These are phyloP conservation scores for Calonectria pteridis DNA, from an alignment of 2,329 filamentous ascomycete species.

Conservation along the genomic window DNA sequence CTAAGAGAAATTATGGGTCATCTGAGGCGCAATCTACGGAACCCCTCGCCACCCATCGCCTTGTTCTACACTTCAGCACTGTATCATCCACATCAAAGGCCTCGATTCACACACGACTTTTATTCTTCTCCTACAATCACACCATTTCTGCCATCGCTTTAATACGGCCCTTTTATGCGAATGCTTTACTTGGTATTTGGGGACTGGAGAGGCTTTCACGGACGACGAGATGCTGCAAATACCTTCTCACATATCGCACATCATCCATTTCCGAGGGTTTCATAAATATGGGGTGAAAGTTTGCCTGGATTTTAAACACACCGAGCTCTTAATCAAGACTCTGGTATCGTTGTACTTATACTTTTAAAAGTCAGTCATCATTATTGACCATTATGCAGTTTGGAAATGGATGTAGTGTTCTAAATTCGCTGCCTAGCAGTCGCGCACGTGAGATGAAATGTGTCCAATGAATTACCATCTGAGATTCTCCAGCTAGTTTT, in stretches of 20 bases:
- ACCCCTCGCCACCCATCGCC: too few relatives aligned
- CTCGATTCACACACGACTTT: not conserved
- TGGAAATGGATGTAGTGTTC: not conserved
- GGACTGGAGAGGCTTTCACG: not conserved
- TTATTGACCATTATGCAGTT: not conserved
- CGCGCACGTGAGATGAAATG: not conserved
- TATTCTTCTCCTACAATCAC: not conserved
- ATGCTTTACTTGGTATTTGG: not conserved
- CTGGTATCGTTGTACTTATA: not conserved
- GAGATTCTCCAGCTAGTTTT: not conserved
- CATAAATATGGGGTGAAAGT: not conserved
- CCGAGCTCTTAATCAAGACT: not conserved
- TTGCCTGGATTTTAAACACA: not conserved
- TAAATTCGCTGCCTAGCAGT: not conserved
- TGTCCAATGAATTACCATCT: not conserved
- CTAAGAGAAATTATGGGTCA: too few relatives aligned
- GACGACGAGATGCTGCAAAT: not conserved
- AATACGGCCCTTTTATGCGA: not conserved
- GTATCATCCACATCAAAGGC: not conserved
- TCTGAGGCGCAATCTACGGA: too few relatives aligned
- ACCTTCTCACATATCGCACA: not conserved
- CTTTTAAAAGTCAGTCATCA: not conserved
- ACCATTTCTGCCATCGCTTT: not conserved
- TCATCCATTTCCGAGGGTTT: not conserved
- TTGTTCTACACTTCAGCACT: not conserved